Base-by-base conservation (phyloP, 495 filamentous ascomycete genomes). In the Trypethelium eluteriae region DNA sequence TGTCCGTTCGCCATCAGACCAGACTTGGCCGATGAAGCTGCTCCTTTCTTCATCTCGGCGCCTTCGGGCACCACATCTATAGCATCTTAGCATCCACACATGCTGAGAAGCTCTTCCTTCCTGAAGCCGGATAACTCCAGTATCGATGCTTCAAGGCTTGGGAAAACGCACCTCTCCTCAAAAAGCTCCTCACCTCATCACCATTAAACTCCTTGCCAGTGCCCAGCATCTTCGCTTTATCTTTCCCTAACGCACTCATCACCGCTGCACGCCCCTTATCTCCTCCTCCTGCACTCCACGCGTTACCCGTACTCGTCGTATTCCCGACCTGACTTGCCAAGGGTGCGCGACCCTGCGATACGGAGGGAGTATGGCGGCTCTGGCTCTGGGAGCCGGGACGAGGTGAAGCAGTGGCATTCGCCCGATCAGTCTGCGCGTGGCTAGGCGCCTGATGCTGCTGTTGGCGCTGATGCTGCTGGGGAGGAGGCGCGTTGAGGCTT, bases 1-100 rank as follows among this genome's bases (percentile, higher is more conserved):
- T 63, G 62, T 25, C 62, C 62, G 25, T 47, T 63, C 38, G 4
- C 62, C 62, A 63, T 63, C 1, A 36, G 34, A 2, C 53, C 53
- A 6, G 53, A 7, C 32, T 36, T 59, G 25, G 32, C 53, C 14
- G 53, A 35, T 32, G 53, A 3, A 6, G 53, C 11, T 36, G 5
- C 32, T 34, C 53, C 32, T 18, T 59, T 59, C 53, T 59, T 59
- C 18, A 14, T 4, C 53, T 59, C 53, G 10, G 2, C 6, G 32
- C 53, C 53, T 0, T 59, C 53, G 36, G 53, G n/a, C 0, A 32
- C 11, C 5, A 32, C 53, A 59, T 59, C 53, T 59, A 18, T 32
- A 36, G 2, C 3, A 34, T 2, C 3, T 59, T 18, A 59, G 53
- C 14, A 35, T 36, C 14, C 25, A n/a, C 14, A 1, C 25, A 25